These are phyloP conservation scores for Priceomyces carsonii DNA, from an alignment of 805 yeast genomes.

Conservation along the genomic window DNA sequence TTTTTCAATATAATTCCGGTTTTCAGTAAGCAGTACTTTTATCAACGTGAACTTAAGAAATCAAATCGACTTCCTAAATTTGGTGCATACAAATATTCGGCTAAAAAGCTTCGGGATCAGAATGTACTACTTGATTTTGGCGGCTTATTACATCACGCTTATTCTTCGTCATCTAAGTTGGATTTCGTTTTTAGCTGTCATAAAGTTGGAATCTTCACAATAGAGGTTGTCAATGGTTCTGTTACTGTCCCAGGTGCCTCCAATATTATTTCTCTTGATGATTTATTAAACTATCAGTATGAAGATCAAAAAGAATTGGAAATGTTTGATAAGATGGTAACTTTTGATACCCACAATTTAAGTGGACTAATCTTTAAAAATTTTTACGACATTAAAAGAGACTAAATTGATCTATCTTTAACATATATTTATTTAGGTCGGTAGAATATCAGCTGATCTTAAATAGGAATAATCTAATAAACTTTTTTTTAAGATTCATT, in stretches of 20 bases:
- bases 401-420: conserved; percentile 7
- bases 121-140: conserved; percentile 62
- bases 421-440: background rate
- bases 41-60: conserved; percentile 67
- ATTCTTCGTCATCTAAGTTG: conserved; percentile 60
- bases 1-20: conserved; percentile 49
- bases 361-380: conserved; percentile 70
- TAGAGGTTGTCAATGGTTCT: conserved; percentile 75
- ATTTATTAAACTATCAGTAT: conserved; percentile 71
- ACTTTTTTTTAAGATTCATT: conserved; percentile 11
- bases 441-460: conserved; percentile 4
- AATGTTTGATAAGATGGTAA: conserved; percentile 67
- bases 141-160: conserved; percentile 43
- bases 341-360: conserved; percentile 67
- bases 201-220: conserved; percentile 64
- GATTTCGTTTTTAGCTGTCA: conserved; percentile 77
- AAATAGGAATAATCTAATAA: background rate
- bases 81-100: conserved; percentile 77
- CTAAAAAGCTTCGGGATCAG: conserved; percentile 72
- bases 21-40: conserved; percentile 75
- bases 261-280: conserved; percentile 64
- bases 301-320: conserved; percentile 56
- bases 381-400: conserved; percentile 60
- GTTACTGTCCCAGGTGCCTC: conserved; percentile 65
- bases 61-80: conserved; percentile 68